phyloP scores from a whole-genome alignment of 805 yeast species.

The Cyberlindnera nakhonratchasimensis region DNA sequence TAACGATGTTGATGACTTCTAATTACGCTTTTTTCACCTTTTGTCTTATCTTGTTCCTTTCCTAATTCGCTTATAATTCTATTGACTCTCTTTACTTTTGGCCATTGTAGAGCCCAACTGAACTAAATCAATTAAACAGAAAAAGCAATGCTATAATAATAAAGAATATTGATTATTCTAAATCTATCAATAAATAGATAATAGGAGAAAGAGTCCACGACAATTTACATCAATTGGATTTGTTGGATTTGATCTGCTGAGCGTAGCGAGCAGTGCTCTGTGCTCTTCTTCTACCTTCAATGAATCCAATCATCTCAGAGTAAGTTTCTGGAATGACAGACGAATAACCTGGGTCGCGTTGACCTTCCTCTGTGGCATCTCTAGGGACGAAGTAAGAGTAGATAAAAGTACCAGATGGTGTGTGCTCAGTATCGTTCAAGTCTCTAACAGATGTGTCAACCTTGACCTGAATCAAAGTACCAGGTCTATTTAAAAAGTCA shows the following conservation, averaged over 20 bases:
- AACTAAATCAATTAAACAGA: too few relatives aligned
- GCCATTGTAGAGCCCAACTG: too few relatives aligned
- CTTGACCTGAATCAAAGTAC: constrained; percentile 84
- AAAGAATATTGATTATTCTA: neutral
- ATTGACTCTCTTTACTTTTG: too few relatives aligned
- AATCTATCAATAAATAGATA: neutral
- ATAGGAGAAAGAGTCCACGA: too few relatives aligned
- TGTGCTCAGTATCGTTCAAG: constrained; percentile 55
- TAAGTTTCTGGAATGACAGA: constrained; percentile 85
- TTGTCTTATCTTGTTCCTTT: neutral
- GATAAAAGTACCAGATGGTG: constrained; percentile 82
- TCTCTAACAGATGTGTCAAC: constrained; percentile 79
- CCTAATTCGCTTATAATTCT: neutral
- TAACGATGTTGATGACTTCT: constrained; percentile 7
- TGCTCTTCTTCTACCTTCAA: constrained; percentile 90
- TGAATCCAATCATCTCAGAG: constrained; percentile 86
- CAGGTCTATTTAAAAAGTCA: constrained; percentile 69
- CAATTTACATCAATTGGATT: too few relatives aligned
- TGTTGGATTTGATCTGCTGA: constrained; percentile 35
- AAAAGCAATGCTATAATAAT: neutral
- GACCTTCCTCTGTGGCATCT: constrained; percentile 36
- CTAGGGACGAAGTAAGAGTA: constrained; percentile 85
- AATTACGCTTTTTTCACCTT: neutral
- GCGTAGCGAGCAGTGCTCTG: constrained; percentile 72
- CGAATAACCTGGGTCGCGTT: constrained; percentile 51